Percentiles rank a stretch among this genome's conserved stretches.
These are phyloP conservation scores for Candida tibetensis DNA, from an alignment of 805 yeast genomes.

Conservation along the genomic window DNA sequence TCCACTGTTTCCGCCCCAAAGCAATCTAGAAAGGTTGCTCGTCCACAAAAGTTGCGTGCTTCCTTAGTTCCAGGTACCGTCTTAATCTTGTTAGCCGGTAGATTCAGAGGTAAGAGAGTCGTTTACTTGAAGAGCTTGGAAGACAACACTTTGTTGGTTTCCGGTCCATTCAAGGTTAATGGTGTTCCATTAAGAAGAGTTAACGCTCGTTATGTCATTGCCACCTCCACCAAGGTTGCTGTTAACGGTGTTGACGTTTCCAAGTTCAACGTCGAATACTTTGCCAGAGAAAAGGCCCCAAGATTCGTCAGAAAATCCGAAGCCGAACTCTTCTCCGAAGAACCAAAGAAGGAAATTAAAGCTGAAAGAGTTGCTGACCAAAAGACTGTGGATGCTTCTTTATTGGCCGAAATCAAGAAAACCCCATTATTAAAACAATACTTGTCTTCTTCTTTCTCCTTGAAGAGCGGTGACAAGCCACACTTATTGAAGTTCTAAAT, in stretches of 20 bases:
- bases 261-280: slow-evolving; percentile 92
- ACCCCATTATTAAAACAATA: slow-evolving; percentile 96
- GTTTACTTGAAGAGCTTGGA: slow-evolving; percentile 95
- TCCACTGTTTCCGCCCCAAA: slow-evolving; percentile 86
- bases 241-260: slow-evolving; percentile 79
- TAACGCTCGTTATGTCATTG: slow-evolving; percentile 97
- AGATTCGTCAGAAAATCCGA: slow-evolving; percentile 85
- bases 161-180: slow-evolving; percentile 99
- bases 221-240: slow-evolving; percentile 90
- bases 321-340: slow-evolving; percentile 79
- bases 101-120: slow-evolving; percentile 99
- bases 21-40: slow-evolving; percentile 84
- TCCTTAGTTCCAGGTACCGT: slow-evolving; percentile 98
- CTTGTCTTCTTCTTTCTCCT: slow-evolving; percentile 92
- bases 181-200: slow-evolving; percentile 99
- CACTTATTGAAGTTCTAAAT: slow-evolving; percentile 93
- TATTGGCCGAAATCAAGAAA: slow-evolving; percentile 92
- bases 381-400: slow-evolving; percentile 89
- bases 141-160: slow-evolving; percentile 95
- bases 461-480: slow-evolving; percentile 98
- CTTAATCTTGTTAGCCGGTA: slow-evolving; percentile 95
- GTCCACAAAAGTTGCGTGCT: slow-evolving; percentile 94
- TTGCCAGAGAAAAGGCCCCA: slow-evolving; percentile 89
- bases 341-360: slow-evolving; percentile 80
- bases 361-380: slow-evolving; percentile 96